Evolutionary conservation across 768 basidiomycete species (phyloP), one percentile per base, ranked within the genome.

Genomic region (Tulasnella calospora): DNA sequence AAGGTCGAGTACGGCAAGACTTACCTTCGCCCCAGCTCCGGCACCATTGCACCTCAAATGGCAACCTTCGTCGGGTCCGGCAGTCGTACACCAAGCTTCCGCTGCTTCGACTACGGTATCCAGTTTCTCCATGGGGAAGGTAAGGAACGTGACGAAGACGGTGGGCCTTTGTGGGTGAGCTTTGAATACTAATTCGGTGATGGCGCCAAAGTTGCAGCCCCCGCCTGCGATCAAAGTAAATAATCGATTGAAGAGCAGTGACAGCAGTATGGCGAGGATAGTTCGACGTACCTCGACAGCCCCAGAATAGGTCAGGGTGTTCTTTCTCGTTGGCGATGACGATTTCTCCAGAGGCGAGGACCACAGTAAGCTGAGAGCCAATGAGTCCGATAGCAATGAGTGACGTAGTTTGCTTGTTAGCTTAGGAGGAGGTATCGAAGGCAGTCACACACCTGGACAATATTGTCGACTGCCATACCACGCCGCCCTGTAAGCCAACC

Each of bases 401-500:
- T 19, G 44, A 17, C 1, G 44, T 44, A 15, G 44, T 15, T 44
- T 4, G 17, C 13, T 15, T 12, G 17, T 44, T 17, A 13, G 44
- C 17, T 44, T 44, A 15, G 17, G 44, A 44, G 17, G 19, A 2
- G n/a, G 6, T 30, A 23, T 21, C 33, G 44, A 61, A 46, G 10
- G 35, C 17, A 23, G 41, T 23, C 6, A 72, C n/a, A 2, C 21
- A 82, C 84, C 80, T 83, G 79, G 12, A 83, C 57, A n/a, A 83
- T 46, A 69, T 83, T 81, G 78, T 83, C 82, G 69, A 82, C 74
- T 35, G 74, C 80, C 23, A 83, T 77, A 33, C 82, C 82, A 74
- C 81, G 79, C 41, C 81, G 80, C 30, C 81, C 84, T 55, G 84
- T 86, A 13, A 90, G 85, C 85, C 84, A 89, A 23, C 89, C 89